phyloP scores from a whole-genome alignment of 371 early-diverging fungal genomes.

The Rhizomucor miehei region DNA sequence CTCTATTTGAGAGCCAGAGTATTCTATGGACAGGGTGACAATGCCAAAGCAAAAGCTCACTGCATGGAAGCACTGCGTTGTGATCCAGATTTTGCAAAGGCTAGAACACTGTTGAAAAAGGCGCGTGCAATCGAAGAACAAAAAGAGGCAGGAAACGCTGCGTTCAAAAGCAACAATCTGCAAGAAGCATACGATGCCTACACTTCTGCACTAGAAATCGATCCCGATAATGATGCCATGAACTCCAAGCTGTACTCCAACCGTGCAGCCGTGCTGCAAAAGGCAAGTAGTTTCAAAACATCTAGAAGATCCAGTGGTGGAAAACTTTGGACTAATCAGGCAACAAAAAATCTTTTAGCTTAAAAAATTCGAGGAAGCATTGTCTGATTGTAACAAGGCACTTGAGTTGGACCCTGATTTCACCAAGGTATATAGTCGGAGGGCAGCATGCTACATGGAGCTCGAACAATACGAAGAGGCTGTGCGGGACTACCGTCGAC shows the following conservation, averaged over 20 bases:
- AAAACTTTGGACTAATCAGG: no score
- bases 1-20: slow-evolving; percentile 70
- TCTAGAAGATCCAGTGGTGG: background rate
- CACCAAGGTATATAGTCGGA: slow-evolving; percentile 73
- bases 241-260: slow-evolving; percentile 76
- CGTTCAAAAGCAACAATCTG: slow-evolving; percentile 60
- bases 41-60: slow-evolving; percentile 56
- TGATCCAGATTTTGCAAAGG: slow-evolving; percentile 78
- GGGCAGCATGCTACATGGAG: slow-evolving; percentile 78
- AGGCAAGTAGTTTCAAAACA: slow-evolving; percentile 17
- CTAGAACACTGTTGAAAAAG: slow-evolving; percentile 62
- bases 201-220: slow-evolving; percentile 66
- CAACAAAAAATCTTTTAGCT: slow-evolving; percentile 29
- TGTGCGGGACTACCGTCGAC: slow-evolving; percentile 68
- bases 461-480: slow-evolving; percentile 79
- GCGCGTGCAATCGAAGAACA: slow-evolving; percentile 60
- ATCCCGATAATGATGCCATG: slow-evolving; percentile 63
- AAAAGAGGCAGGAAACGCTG: slow-evolving; percentile 76
- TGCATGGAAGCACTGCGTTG: slow-evolving; percentile 71
- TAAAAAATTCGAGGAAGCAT: slow-evolving; percentile 59
- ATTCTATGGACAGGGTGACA: slow-evolving; percentile 72
- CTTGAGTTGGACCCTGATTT: slow-evolving; percentile 62
- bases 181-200: slow-evolving; percentile 73
- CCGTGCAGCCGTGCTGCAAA: slow-evolving; percentile 69
- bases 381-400: slow-evolving; percentile 69